These are phyloP conservation scores for Candida loeiensis DNA, from an alignment of 805 yeast genomes.

Conservation along the genomic window DNA sequence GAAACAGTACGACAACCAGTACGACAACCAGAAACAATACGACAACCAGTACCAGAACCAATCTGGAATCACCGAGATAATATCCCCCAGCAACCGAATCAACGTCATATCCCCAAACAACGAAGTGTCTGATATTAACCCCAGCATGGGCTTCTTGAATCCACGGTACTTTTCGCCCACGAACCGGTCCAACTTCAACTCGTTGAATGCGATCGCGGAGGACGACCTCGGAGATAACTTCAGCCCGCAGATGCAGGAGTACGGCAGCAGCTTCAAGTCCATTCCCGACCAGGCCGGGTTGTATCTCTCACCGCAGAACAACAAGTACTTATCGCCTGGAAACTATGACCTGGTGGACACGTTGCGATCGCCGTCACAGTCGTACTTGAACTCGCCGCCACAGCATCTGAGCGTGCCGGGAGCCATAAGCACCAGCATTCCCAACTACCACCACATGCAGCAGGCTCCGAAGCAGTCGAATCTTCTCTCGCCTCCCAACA, in stretches of 20 bases:
- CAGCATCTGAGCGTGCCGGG: conserved; percentile 15
- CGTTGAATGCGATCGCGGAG: conserved; percentile 34
- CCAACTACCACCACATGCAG: conserved; percentile 14
- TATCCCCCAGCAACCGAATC: not conserved
- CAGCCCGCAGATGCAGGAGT: conserved; percentile 27
- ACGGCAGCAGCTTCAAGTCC: conserved; percentile 13
- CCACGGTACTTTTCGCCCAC: conserved; percentile 43
- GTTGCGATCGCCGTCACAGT: conserved; percentile 31
- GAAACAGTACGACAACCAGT: too few species aligned
- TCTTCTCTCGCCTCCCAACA: conserved; percentile 25
- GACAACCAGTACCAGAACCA: conserved; percentile 1
- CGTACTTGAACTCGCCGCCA: conserved; percentile 40
- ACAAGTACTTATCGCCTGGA: conserved; percentile 30
- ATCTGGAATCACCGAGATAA: not conserved
- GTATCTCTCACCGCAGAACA: conserved; percentile 34
- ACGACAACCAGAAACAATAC: too few species aligned
- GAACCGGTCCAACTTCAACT: conserved; percentile 21
- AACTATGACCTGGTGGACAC: conserved; percentile 31
- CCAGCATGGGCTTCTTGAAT: conserved; percentile 22
- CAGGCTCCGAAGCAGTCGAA: conserved; percentile 8
- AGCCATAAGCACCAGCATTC: conserved; percentile 23
- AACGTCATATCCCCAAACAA: conserved; percentile 34
- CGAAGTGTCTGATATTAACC: conserved; percentile 3
- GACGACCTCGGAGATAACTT: conserved; percentile 17
- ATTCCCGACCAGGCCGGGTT: conserved; percentile 23